Evolutionary conservation across 2,329 filamentous ascomycete genomes (phyloP).

Genomic region (Mycogone perniciosa): DNA sequence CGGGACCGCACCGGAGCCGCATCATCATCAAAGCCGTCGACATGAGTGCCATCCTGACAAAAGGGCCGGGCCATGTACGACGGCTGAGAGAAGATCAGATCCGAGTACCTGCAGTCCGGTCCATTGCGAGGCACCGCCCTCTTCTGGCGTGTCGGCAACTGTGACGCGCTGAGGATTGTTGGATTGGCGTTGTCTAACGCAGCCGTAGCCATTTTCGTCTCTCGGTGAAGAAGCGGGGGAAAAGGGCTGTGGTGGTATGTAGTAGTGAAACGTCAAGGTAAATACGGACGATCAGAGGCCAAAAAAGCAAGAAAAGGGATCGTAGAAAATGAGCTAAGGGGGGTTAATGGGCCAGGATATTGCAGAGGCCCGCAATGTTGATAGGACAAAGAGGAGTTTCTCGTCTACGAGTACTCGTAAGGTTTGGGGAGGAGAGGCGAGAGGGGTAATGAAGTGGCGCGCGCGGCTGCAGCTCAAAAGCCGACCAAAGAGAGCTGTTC

Average conservation of each 20-base stretch:
- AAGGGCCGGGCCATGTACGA: constrained; percentile 37
- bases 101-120: constrained; percentile 41
- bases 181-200: constrained; percentile 76
- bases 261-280: neutral
- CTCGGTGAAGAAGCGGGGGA: neutral
- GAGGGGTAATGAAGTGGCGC: too few species aligned
- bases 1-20: constrained; percentile 23
- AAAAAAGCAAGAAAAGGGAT: neutral
- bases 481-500: too few species aligned
- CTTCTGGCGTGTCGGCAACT: constrained; percentile 72
- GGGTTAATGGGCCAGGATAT: neutral
- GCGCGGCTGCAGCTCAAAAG: too few species aligned
- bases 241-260: neutral
- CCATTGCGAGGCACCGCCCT: constrained; percentile 40
- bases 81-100: constrained; percentile 41
- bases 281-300: neutral
- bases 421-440: too few species aligned
- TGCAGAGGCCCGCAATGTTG: too few species aligned
- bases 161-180: constrained; percentile 79
- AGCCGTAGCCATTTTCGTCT: constrained; percentile 20
- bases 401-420: too few species aligned
- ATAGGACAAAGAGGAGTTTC: too few species aligned
- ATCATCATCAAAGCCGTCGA: constrained; percentile 40
- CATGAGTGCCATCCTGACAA: constrained; percentile 32
- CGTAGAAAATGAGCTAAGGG: neutral